phyloP scores from a whole-genome alignment of 495 filamentous ascomycete genomes.

The Pyrenula aspistea region DNA sequence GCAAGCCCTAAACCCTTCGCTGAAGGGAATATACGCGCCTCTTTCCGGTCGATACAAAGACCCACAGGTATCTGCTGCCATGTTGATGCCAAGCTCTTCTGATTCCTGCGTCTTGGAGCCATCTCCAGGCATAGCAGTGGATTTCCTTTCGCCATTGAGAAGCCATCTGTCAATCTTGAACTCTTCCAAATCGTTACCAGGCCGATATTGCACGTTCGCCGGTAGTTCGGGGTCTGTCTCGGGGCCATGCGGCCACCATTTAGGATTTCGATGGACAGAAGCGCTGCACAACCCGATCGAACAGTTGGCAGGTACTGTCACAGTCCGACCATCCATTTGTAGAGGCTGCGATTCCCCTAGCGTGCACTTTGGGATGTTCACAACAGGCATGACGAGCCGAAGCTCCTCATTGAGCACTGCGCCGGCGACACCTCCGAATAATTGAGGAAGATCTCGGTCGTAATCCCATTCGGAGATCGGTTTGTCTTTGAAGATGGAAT shows the following conservation, averaged over 20 bases:
- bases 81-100: constrained; percentile 43
- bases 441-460: constrained; percentile 16
- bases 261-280: constrained; percentile 44
- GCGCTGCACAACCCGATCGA: constrained; percentile 19
- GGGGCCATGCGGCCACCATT: constrained; percentile 32
- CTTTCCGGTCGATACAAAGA: constrained; percentile 44
- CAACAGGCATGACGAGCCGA: constrained; percentile 26
- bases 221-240: constrained; percentile 12
- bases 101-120: constrained; percentile 21
- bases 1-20: constrained; percentile 59
- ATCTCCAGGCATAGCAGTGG: background rate
- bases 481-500: constrained; percentile 12
- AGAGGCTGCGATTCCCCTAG: constrained; percentile 5
- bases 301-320: constrained; percentile 21
- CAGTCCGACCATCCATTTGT: constrained; percentile 10
- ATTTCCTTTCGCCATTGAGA: constrained; percentile 26
- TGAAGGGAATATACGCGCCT: constrained; percentile 62
- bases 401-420: constrained; percentile 27
- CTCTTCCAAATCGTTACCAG: constrained; percentile 28
- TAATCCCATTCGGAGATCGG: constrained; percentile 26
- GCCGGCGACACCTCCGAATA: constrained; percentile 19
- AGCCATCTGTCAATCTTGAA: constrained; percentile 49
- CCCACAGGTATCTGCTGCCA: constrained; percentile 34
- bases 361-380: constrained; percentile 25
- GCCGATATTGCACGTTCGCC: constrained; percentile 9